A percentile compares a stretch with the other conserved stretches of the same genome.
Evolutionary conservation across 2,329 filamentous ascomycete genomes (phyloP).

Genomic region (Colletotrichum karsti): DNA sequence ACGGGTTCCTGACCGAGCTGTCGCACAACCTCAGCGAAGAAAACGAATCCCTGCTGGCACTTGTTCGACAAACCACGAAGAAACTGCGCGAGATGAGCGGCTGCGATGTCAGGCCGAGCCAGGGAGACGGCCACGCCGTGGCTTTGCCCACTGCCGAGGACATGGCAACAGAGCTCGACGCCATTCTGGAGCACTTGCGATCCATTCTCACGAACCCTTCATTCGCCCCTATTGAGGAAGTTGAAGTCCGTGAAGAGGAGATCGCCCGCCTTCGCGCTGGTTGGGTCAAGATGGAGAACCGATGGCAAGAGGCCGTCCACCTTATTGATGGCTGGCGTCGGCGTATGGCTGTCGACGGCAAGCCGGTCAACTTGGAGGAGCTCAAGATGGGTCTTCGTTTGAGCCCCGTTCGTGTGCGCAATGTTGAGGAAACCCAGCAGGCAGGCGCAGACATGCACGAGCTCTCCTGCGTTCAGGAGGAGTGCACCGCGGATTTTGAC

Average conservation of each 20-base stretch:
- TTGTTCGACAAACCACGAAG: conserved; percentile 76
- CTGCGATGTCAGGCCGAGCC: conserved; percentile 43
- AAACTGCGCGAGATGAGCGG: conserved; percentile 77
- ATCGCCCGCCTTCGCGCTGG: conserved; percentile 84
- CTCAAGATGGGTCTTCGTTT: conserved; percentile 73
- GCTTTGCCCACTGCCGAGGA: conserved; percentile 61
- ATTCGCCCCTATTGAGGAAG: conserved; percentile 94
- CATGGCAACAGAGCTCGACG: conserved; percentile 78
- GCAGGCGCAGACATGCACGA: conserved; percentile 43
- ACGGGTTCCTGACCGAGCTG: conserved; percentile 86
- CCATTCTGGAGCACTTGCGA: conserved; percentile 81
- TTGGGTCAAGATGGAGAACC: conserved; percentile 92
- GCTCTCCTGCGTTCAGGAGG: conserved; percentile 43
- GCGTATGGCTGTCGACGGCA: conserved; percentile 76
- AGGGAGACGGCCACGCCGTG: conserved; percentile 38
- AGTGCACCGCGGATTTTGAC: conserved; percentile 52
- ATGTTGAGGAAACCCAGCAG: conserved; percentile 56
- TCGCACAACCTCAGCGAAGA: conserved; percentile 88
- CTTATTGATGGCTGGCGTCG: conserved; percentile 94
- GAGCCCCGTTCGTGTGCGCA: conserved; percentile 64
- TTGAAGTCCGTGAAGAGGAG: conserved; percentile 90
- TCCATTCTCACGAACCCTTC: conserved; percentile 92
- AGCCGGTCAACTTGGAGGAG: conserved; percentile 74
- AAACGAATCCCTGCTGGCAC: conserved; percentile 81
- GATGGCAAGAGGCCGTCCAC: conserved; percentile 88